Conservation (phyloP, 345 rosid species). For the Populus deltoides region DNA sequence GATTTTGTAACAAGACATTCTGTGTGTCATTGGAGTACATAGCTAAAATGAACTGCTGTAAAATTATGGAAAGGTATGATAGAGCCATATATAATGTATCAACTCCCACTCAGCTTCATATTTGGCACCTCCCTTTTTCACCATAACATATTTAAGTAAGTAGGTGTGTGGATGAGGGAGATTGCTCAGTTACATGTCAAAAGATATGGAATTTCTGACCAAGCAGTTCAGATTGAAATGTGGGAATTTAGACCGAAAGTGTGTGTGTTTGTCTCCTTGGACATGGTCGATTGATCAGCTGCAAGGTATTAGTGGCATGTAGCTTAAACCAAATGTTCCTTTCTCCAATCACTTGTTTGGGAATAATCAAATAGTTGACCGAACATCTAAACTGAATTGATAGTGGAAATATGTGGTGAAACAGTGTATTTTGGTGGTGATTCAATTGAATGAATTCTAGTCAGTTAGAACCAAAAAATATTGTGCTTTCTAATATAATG, state of each 20-base stretch:
- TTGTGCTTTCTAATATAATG: neutral
- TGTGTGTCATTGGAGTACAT: neutral
- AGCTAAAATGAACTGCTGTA: neutral
- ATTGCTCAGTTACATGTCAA: too few relatives aligned
- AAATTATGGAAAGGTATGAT: neutral
- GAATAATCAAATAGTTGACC: neutral
- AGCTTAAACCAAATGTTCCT: neutral
- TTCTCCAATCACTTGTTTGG: neutral
- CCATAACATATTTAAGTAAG: too few relatives aligned
- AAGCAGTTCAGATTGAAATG: too few relatives aligned
- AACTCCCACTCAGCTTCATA: neutral
- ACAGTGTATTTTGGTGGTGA: neutral
- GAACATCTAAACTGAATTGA: neutral
- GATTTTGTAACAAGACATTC: neutral
- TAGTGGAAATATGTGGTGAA: neutral
- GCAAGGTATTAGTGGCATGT: neutral
- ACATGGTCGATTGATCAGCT: neutral
- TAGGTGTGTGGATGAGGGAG: neutral
- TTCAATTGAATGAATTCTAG: neutral
- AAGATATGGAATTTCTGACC: too few relatives aligned
- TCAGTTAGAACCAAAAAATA: neutral
- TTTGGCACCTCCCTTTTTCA: neutral
- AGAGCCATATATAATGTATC: neutral
- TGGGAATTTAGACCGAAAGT: neutral
- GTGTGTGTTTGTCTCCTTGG: neutral